These are phyloP conservation scores for Phalaenopsis aphrodite DNA, from an alignment of 106 monocot species.

Conservation along the genomic window DNA sequence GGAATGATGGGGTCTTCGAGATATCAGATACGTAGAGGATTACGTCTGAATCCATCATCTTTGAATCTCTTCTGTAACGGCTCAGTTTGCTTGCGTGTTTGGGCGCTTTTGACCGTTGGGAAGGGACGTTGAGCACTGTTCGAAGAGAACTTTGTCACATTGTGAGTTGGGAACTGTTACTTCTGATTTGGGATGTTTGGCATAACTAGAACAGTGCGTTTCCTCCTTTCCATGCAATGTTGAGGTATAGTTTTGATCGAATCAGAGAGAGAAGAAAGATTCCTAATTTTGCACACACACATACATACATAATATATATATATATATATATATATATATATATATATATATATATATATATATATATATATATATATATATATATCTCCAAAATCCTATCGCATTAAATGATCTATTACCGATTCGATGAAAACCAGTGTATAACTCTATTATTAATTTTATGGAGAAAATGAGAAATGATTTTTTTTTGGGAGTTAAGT, in stretches of 20 bases:
- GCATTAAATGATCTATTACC: too few relatives aligned
- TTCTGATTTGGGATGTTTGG: background rate
- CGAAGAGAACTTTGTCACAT: background rate
- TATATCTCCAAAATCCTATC: too few relatives aligned
- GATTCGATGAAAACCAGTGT: too few relatives aligned
- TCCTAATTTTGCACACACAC: too few relatives aligned
- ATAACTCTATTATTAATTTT: too few relatives aligned
- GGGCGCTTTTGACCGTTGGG: conserved; percentile 11
- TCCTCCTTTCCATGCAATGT: background rate
- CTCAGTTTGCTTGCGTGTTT: conserved; percentile 11
- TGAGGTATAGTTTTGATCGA: background rate
- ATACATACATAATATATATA: too few relatives aligned
- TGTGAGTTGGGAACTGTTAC: background rate
- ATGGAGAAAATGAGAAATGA: too few relatives aligned
- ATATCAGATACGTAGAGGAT: background rate
- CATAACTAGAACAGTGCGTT: background rate
- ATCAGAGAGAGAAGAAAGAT: background rate
- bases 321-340: too few relatives aligned
- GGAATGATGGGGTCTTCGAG: background rate
- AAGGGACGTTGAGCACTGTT: conserved; percentile 1
- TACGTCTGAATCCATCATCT: conserved; percentile 7
- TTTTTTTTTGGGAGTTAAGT: too few relatives aligned
- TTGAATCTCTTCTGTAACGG: too few relatives aligned
- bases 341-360: too few relatives aligned
- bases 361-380: too few relatives aligned